These are phyloP conservation scores for Eragrostis tef DNA, from an alignment of 202 grass and related monocot genomes.

Conservation along the genomic window DNA sequence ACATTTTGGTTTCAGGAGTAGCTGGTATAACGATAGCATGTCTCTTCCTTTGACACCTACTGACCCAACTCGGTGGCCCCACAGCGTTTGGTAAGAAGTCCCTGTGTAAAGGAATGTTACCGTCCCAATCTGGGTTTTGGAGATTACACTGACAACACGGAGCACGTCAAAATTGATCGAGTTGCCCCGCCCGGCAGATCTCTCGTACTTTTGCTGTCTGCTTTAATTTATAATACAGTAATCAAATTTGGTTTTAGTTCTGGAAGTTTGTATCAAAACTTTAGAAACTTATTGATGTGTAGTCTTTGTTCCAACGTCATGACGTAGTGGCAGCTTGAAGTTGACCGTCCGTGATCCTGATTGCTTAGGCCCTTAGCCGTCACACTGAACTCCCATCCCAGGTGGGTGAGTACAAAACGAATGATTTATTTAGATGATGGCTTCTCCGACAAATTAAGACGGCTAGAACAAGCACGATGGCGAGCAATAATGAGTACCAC, in stretches of 20 bases:
- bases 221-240: neutral
- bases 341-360: neutral
- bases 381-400: too few relatives aligned
- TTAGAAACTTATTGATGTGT: neutral
- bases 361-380: neutral
- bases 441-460: too few relatives aligned
- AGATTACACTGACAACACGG: neutral
- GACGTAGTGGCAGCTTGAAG: neutral
- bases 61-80: neutral
- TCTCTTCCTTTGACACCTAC: neutral
- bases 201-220: neutral
- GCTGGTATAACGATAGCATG: neutral
- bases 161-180: neutral
- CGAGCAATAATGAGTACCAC: slow-evolving; percentile 17
- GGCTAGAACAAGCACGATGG: neutral
- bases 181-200: neutral
- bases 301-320: neutral
- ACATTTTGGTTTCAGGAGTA: neutral
- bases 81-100: neutral
- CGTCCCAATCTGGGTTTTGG: neutral
- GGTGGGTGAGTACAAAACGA: neutral
- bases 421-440: neutral
- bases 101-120: neutral
- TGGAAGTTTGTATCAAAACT: neutral
- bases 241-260: neutral